Percentiles rank a stretch among this genome's conserved stretches.
Conservation (phyloP, 495 filamentous ascomycete genomes). For the Letharia lupina region DNA sequence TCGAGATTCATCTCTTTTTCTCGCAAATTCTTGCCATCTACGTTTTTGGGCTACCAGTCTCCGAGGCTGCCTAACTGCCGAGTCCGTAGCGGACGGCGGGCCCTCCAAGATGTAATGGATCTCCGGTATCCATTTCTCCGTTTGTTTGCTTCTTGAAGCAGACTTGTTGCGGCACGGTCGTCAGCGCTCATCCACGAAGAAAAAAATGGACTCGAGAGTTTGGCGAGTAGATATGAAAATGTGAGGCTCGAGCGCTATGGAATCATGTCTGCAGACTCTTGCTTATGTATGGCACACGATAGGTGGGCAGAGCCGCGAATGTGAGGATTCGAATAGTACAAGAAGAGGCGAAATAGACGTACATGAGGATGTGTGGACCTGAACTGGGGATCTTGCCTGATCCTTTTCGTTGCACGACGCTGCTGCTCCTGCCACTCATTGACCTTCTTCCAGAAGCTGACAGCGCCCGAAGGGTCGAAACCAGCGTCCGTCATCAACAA, state of each 20-base stretch:
- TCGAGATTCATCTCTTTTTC: background rate
- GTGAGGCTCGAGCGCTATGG: background rate
- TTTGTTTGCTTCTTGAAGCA: background rate
- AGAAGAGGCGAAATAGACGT: background rate
- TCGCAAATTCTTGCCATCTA: background rate
- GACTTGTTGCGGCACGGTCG: background rate
- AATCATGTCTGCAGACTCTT: background rate
- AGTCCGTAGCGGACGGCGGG: background rate
- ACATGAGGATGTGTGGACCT: background rate
- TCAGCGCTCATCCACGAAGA: background rate
- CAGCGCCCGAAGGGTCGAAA: background rate
- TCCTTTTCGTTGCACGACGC: background rate
- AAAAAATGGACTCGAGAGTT: background rate
- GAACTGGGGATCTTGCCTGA: background rate
- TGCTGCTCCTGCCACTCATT: background rate
- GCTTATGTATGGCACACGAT: too few species aligned
- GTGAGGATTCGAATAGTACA: background rate
- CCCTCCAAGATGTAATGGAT: background rate
- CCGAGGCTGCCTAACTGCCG: background rate
- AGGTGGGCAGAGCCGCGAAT: background rate
- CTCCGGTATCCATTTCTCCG: background rate
- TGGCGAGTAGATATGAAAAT: background rate
- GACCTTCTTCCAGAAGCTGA: background rate
- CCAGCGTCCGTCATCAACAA: background rate
- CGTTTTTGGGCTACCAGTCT: background rate